Conservation (phyloP, 75 land plant species). For the Isoetes taiwanensis region DNA sequence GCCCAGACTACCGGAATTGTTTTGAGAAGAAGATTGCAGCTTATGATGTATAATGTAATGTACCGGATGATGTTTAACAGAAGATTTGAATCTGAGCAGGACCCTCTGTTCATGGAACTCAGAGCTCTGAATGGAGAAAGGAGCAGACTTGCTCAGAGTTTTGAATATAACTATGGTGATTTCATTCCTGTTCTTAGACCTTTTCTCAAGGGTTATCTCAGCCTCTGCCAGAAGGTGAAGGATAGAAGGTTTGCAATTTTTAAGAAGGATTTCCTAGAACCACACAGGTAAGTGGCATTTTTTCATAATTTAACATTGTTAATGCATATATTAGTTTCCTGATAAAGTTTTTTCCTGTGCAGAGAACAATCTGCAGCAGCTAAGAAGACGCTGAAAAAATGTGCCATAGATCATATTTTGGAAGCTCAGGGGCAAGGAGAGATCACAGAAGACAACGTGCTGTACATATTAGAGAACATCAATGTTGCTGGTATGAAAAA, state of each 20-base stretch:
- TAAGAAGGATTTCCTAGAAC: not conserved
- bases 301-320: not conserved
- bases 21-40: not conserved
- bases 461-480: slow-evolving; percentile 5
- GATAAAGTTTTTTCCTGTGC: too few relatives aligned
- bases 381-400: not conserved
- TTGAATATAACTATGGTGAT: slow-evolving; percentile 3
- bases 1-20: not conserved
- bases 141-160: slow-evolving; percentile 3
- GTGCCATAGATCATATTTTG: not conserved
- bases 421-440: not conserved
- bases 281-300: slow-evolving; percentile 3
- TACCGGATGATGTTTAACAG: slow-evolving; percentile 6
- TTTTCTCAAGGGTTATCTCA: not conserved
- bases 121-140: not conserved
- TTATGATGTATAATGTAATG: not conserved
- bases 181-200: slow-evolving; percentile 1
- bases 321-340: not conserved
- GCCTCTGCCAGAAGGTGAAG: not conserved
- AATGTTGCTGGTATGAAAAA: slow-evolving; percentile 6
- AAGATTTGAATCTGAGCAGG: not conserved
- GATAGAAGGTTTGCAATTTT: not conserved
- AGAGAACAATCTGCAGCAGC: not conserved
- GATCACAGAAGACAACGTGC: slow-evolving; percentile 4
- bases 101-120: slow-evolving; percentile 4